Evolutionary conservation across 2,329 filamentous ascomycete genomes (phyloP).

Genomic region (Ascocoryne sarcoides): DNA sequence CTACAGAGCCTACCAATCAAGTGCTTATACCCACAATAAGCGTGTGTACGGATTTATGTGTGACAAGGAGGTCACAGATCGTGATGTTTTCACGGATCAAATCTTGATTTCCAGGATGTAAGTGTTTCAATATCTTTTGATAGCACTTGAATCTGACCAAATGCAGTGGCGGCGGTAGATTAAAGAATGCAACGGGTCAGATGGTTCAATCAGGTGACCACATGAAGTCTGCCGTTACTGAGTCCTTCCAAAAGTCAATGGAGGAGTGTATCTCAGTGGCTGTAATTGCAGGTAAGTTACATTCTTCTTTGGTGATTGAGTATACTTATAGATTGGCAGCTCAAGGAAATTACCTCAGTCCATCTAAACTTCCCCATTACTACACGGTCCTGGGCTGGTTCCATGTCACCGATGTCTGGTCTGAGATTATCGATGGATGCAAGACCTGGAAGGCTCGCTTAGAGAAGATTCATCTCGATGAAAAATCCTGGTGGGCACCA

Average conservation of each 20-base stretch:
- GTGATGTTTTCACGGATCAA: conserved; percentile 51
- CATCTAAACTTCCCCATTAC: conserved; percentile 42
- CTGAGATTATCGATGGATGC: conserved; percentile 39
- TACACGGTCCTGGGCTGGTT: conserved; percentile 64
- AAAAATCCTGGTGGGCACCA: conserved; percentile 51
- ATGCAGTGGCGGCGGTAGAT: conserved; percentile 44
- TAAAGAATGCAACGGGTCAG: conserved; percentile 36
- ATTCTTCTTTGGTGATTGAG: background rate
- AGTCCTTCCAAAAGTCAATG: conserved; percentile 38
- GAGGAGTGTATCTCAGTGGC: conserved; percentile 41
- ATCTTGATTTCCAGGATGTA: conserved; percentile 56
- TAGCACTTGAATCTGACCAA: conserved; percentile 11
- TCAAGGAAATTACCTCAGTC: conserved; percentile 38
- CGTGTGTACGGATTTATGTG: conserved; percentile 50
- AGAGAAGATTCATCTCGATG: conserved; percentile 48
- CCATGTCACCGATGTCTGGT: conserved; percentile 60
- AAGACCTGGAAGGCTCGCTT: conserved; percentile 49
- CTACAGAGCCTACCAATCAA: conserved; percentile 52
- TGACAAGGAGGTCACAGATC: conserved; percentile 42
- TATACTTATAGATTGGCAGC: conserved; percentile 31
- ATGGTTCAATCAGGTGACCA: conserved; percentile 41
- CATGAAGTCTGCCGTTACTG: conserved; percentile 29
- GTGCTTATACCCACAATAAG: conserved; percentile 42
- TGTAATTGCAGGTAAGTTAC: conserved; percentile 41
- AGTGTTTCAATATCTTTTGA: conserved; percentile 22